phyloP scores from a whole-genome alignment of 768 basidiomycete species.

The Mycena filopes region DNA sequence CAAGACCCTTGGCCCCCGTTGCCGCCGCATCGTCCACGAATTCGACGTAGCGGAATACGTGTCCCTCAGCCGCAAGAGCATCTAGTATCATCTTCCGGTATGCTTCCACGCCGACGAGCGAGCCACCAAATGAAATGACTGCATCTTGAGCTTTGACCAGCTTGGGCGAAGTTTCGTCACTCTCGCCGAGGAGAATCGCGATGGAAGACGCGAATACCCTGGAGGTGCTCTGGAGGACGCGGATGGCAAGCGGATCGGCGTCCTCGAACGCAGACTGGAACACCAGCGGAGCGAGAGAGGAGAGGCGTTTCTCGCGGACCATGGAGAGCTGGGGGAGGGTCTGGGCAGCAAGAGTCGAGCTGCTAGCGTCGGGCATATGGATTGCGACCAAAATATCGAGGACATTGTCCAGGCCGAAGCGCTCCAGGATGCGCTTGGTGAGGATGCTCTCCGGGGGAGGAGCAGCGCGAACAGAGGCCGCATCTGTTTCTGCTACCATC shows the following conservation, averaged over 20 bases:
- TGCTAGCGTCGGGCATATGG: constrained; percentile 68
- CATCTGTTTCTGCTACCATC: constrained; percentile 67
- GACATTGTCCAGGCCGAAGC: constrained; percentile 65
- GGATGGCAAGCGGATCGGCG: constrained; percentile 70
- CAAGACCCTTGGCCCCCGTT: constrained; percentile 70
- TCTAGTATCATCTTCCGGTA: constrained; percentile 70
- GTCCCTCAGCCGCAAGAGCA: constrained; percentile 65
- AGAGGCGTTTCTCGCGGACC: constrained; percentile 78
- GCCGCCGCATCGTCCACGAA: constrained; percentile 77
- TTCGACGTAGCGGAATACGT: constrained; percentile 72
- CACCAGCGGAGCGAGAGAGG: constrained; percentile 79
- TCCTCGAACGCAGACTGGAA: constrained; percentile 81
- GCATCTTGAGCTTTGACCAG: constrained; percentile 63
- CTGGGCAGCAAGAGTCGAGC: constrained; percentile 35
- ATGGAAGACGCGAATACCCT: constrained; percentile 68
- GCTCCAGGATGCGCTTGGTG: constrained; percentile 57
- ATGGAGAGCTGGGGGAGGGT: constrained; percentile 43
- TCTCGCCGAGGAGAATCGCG: constrained; percentile 60
- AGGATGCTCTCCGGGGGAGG: constrained; percentile 51
- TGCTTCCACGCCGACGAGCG: constrained; percentile 68
- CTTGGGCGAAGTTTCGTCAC: constrained; percentile 40
- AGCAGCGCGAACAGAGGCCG: constrained; percentile 51
- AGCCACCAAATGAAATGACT: constrained; percentile 84
- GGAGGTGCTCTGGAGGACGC: constrained; percentile 64
- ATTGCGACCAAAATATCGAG: constrained; percentile 74